A percentile compares a stretch with the other conserved stretches of the same genome.
phyloP scores from a whole-genome alignment of 805 yeast genomes.

The Candida anglica region DNA sequence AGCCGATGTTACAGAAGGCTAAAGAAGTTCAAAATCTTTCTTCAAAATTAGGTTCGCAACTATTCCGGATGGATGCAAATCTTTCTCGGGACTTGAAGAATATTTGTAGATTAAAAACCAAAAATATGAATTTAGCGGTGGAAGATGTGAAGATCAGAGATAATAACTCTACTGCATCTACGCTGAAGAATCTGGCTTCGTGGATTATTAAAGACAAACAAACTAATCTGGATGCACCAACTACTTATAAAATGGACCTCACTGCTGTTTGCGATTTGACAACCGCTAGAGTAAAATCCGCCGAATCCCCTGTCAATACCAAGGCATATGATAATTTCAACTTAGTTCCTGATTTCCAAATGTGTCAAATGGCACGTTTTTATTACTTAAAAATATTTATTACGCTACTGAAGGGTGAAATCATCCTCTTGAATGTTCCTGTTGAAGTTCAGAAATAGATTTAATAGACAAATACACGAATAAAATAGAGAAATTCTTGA shows the following conservation, averaged over 20 bases:
- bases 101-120: conserved; percentile 21
- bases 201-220: conserved; percentile 5
- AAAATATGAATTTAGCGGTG: conserved; percentile 20
- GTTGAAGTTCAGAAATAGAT: conserved; percentile 4
- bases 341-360: conserved; percentile 36
- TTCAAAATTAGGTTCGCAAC: conserved; percentile 14
- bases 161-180: no score
- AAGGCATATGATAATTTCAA: conserved; percentile 20
- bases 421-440: neutral
- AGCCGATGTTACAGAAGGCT: conserved; percentile 16
- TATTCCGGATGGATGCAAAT: conserved; percentile 24
- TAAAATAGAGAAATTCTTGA: no score
- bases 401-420: conserved; percentile 3
- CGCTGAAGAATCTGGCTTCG: no score
- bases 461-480: no score
- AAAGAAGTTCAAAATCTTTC: conserved; percentile 14
- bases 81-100: conserved; percentile 26
- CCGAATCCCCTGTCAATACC: no score
- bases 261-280: conserved; percentile 12
- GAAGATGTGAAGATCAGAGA: conserved; percentile 11
- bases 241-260: conserved; percentile 9
- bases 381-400: conserved; percentile 17
- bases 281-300: conserved; percentile 2
- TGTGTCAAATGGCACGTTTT: conserved; percentile 27
- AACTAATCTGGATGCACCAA: conserved; percentile 3